These are phyloP conservation scores for Oryza punctata DNA, from an alignment of 176 grass and related monocot species.

Conservation along the genomic window DNA sequence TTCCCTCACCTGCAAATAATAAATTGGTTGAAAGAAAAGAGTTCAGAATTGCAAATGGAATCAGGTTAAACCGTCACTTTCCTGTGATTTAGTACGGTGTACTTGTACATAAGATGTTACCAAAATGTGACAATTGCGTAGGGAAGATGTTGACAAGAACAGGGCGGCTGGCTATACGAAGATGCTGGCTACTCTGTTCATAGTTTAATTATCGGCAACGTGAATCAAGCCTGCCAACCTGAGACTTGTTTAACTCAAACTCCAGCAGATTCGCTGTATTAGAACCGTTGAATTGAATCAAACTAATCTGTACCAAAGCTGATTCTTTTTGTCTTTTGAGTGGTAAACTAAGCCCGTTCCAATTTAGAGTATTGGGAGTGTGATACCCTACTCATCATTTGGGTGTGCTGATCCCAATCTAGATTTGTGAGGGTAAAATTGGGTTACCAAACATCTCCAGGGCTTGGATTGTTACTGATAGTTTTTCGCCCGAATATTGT, in stretches of 20 bases:
- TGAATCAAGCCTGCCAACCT: conserved; percentile 8
- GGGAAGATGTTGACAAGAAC: not conserved
- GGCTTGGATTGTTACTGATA: not conserved
- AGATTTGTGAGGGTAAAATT: not conserved
- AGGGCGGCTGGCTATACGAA: too few relatives aligned
- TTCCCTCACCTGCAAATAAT: too few relatives aligned
- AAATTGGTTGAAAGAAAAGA: not conserved
- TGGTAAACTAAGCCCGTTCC: not conserved
- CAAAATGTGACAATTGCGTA: not conserved
- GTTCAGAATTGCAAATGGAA: not conserved
- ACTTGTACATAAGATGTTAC: not conserved
- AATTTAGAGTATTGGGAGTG: not conserved
- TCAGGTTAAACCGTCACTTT: not conserved
- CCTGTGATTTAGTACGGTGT: not conserved
- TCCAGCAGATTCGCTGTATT: not conserved
- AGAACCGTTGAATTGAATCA: not conserved
- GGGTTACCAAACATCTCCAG: not conserved
- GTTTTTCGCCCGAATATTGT: too few relatives aligned
- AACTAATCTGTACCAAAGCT: not conserved
- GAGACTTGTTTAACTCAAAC: conserved; percentile 7
- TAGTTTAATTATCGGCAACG: conserved; percentile 13
- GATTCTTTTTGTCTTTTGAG: not conserved
- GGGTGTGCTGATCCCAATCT: not conserved
- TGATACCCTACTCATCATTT: not conserved
- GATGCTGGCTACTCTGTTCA: not conserved